Percentiles rank a stretch among this genome's conserved stretches.
Conservation (phyloP, 169 alveolate genomes). For the Plasmodium vivax region DNA sequence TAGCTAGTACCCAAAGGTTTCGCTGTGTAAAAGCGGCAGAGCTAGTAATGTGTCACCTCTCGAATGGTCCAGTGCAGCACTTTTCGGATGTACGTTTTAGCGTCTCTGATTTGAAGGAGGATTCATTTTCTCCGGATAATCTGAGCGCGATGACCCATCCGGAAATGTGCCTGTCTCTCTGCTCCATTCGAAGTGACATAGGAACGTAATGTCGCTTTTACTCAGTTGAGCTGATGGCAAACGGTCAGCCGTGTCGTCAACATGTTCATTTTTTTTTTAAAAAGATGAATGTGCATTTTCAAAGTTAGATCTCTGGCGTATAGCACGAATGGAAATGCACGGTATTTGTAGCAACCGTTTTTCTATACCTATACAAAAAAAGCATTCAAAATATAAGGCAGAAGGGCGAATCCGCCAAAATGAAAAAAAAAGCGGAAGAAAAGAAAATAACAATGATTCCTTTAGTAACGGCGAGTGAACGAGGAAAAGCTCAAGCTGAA, state of each 20-base stretch:
- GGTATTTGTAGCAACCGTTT: constrained; percentile 3
- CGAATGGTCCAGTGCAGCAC: no score
- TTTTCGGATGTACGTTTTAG: no score
- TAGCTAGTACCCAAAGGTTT: background rate
- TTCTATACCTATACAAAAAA: background rate
- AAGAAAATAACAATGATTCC: constrained; percentile 85
- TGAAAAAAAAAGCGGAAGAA: constrained; percentile 94
- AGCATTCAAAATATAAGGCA: constrained; percentile 15
- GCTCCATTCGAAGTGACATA: background rate
- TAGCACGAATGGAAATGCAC: background rate
- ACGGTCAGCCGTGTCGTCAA: background rate
- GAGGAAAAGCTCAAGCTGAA: constrained; percentile 91
- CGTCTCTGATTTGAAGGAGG: no score
- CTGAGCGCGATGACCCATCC: no score
- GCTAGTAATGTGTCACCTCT: background rate
- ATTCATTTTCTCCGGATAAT: no score
- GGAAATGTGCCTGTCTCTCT: no score
- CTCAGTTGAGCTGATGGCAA: background rate
- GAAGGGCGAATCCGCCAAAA: constrained; percentile 91
- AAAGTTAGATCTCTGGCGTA: background rate
- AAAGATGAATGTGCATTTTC: background rate
- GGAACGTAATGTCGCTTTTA: background rate
- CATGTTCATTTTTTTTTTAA: background rate
- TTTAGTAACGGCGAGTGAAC: constrained; percentile 94
- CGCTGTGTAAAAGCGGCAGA: background rate